A percentile compares a stretch with the other conserved stretches of the same genome.
Evolutionary conservation across 768 basidiomycete genomes (phyloP).

Genomic region (Leccinum fibrillosum): DNA sequence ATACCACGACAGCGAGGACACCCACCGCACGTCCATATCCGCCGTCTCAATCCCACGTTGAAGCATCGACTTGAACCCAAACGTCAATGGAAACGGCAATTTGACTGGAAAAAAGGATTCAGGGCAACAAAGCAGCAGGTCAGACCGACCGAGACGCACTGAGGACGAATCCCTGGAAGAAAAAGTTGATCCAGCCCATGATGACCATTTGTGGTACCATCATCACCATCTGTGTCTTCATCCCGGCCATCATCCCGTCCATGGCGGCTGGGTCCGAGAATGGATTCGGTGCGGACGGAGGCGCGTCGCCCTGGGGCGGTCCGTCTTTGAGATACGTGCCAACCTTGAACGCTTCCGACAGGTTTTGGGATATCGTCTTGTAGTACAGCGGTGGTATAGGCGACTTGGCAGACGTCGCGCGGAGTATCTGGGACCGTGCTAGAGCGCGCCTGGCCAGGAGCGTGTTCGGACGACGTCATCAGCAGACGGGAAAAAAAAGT

Average conservation of each 20-base stretch:
- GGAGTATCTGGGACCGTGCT: slow-evolving; percentile 78
- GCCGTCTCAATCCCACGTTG: slow-evolving; percentile 93
- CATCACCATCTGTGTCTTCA: slow-evolving; percentile 99
- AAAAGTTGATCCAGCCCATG: slow-evolving; percentile 99
- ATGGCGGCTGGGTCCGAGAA: slow-evolving; percentile 87
- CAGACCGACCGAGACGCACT: slow-evolving; percentile 55
- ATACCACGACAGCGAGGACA: slow-evolving; percentile 98
- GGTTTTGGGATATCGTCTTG: slow-evolving; percentile 68
- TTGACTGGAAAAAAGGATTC: slow-evolving; percentile 60
- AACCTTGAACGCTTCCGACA: slow-evolving; percentile 64
- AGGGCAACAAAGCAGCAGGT: neutral
- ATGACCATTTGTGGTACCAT: slow-evolving; percentile 99
- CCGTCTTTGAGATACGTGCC: slow-evolving; percentile 89
- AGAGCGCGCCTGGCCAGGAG: slow-evolving; percentile 55
- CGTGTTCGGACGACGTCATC: neutral
- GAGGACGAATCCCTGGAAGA: slow-evolving; percentile 97
- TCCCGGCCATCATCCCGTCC: slow-evolving; percentile 98
- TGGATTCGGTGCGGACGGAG: slow-evolving; percentile 68
- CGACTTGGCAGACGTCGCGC: slow-evolving; percentile 75
- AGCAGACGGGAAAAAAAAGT: neutral
- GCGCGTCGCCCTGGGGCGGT: slow-evolving; percentile 60
- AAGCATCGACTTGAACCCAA: slow-evolving; percentile 97
- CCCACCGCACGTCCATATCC: slow-evolving; percentile 99
- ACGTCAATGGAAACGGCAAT: slow-evolving; percentile 92
- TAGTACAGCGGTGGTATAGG: slow-evolving; percentile 76